These are phyloP conservation scores for Pichia sorboxylosa DNA, from an alignment of 1,139 yeast species.

Conservation along the genomic window DNA sequence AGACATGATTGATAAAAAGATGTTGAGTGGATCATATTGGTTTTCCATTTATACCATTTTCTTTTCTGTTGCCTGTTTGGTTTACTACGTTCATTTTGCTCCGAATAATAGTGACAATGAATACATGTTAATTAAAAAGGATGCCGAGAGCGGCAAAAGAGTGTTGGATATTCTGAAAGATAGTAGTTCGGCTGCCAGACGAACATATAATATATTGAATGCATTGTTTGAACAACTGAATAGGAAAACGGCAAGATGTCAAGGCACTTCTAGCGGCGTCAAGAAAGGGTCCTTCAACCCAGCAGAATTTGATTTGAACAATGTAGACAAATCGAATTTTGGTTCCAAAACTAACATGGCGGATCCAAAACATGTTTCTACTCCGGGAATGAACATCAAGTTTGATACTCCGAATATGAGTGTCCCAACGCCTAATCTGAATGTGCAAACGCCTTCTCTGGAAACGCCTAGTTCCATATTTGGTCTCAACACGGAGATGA, in stretches of 20 bases:
- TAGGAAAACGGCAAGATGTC: constrained; percentile 42
- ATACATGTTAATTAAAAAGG: constrained; percentile 49
- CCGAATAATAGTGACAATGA: constrained; percentile 35
- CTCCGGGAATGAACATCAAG: not conserved
- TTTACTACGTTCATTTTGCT: constrained; percentile 74
- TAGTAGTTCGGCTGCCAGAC: constrained; percentile 63
- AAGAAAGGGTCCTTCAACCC: constrained; percentile 15
- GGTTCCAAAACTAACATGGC: not conserved
- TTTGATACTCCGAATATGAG: not conserved
- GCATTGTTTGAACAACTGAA: constrained; percentile 75
- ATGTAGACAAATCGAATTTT: not conserved
- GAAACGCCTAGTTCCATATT: no score
- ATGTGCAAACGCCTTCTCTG: not conserved
- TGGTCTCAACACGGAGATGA: not conserved
- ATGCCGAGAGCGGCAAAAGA: constrained; percentile 72
- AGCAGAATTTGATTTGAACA: constrained; percentile 8
- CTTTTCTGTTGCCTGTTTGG: constrained; percentile 78
- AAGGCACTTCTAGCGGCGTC: constrained; percentile 1
- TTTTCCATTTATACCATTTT: constrained; percentile 86
- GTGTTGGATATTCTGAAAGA: constrained; percentile 63
- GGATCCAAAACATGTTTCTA: not conserved
- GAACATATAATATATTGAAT: constrained; percentile 71
- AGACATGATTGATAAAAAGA: constrained; percentile 64
- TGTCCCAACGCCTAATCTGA: not conserved
- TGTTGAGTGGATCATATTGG: constrained; percentile 86